Evolutionary conservation across 257 asterid species (phyloP).

Genomic region (Rauvolfia tetraphylla): DNA sequence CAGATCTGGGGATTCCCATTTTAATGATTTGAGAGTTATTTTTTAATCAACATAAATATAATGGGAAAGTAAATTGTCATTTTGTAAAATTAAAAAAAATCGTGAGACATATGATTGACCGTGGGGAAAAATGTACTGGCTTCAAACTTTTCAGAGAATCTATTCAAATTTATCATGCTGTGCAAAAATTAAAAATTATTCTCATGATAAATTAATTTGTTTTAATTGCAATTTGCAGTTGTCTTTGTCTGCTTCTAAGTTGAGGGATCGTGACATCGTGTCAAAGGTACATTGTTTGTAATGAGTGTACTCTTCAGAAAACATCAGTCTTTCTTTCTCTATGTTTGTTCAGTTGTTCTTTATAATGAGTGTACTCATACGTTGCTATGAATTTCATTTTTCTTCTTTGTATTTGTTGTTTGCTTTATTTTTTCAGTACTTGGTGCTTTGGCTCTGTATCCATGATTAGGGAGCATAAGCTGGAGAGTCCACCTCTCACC

Average conservation of each 20-base stretch:
- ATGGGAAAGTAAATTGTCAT: neutral
- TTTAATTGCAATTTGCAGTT: constrained; percentile 48
- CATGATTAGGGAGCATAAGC: neutral
- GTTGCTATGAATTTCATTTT: too few species aligned
- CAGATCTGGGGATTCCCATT: neutral
- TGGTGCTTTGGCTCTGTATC: neutral
- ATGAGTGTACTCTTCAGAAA: neutral
- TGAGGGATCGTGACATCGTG: constrained; percentile 50
- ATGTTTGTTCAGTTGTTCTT: neutral
- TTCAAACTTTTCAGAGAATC: neutral
- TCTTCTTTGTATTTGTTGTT: neutral
- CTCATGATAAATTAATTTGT: constrained; percentile 14
- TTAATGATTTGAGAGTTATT: neutral
- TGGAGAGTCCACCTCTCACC: neutral
- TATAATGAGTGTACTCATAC: too few species aligned
- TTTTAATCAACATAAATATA: neutral
- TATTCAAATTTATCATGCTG: neutral
- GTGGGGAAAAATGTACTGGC: neutral
- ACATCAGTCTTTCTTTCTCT: neutral
- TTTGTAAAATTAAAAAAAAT: neutral
- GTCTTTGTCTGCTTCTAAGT: constrained; percentile 76
- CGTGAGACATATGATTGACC: neutral
- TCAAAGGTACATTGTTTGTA: constrained; percentile 55
- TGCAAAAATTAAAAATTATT: neutral
- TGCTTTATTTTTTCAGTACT: neutral